A percentile compares a stretch with the other conserved stretches of the same genome.
phyloP scores from a whole-genome alignment of 108 stramenopile species.

The Pseudonitzschia multiseries region DNA sequence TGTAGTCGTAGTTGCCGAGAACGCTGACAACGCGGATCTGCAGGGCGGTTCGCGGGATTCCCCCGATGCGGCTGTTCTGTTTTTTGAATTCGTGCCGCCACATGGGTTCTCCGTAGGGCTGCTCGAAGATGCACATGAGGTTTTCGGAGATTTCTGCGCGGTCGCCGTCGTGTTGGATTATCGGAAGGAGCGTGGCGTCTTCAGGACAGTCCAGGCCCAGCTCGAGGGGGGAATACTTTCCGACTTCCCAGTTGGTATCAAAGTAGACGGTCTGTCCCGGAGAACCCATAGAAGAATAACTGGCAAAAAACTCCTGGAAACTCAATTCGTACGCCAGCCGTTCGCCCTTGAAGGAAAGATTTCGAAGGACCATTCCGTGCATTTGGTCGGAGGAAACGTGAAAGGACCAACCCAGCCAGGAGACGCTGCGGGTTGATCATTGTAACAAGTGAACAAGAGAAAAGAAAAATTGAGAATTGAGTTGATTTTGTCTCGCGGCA shows the following conservation, averaged over 20 bases:
- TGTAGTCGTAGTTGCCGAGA: constrained; percentile 9
- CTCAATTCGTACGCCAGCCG: constrained; percentile 18
- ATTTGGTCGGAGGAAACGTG: constrained; percentile 20
- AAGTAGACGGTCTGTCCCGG: constrained; percentile 12
- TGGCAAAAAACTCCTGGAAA: constrained; percentile 17
- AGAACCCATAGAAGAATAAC: constrained; percentile 5
- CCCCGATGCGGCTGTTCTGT: neutral
- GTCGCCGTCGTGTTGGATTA: constrained; percentile 8
- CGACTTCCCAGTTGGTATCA: constrained; percentile 16
- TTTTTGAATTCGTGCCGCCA: constrained; percentile 13
- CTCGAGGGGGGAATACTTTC: constrained; percentile 8
- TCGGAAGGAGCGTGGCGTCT: constrained; percentile 16
- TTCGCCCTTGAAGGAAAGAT: constrained; percentile 17
- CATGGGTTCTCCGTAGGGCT: constrained; percentile 16
- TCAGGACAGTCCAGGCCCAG: constrained; percentile 19
- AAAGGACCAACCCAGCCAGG: constrained; percentile 21
- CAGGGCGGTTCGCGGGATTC: constrained; percentile 12
- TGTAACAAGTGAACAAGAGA: neutral
- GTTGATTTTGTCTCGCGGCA: neutral
- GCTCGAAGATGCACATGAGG: constrained; percentile 17
- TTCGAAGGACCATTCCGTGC: constrained; percentile 17
- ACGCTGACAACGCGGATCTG: constrained; percentile 8
- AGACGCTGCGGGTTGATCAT: neutral
- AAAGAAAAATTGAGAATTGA: neutral
- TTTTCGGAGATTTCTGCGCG: neutral